Conservation (phyloP, 108 stramenopile species). For the Fragilaria radians region DNA sequence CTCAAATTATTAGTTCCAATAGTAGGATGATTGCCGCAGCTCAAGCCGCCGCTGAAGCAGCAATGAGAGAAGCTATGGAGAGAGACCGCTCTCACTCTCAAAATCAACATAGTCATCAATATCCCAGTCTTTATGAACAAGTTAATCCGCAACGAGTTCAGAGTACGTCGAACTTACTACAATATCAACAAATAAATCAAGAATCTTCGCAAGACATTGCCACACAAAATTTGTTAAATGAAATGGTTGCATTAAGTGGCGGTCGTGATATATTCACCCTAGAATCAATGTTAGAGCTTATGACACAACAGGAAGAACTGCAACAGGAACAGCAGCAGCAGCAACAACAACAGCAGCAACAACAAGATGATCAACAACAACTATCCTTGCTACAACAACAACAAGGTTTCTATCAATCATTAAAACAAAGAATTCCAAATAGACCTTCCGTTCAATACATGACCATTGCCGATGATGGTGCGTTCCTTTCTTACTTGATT, state of each 20-base stretch:
- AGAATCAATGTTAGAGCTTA: constrained; percentile 19
- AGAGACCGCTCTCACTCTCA: neutral
- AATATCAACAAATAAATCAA: neutral
- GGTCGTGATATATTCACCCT: constrained; percentile 5
- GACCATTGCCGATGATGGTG: constrained; percentile 86
- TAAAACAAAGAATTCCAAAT: too few species aligned
- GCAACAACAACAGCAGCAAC: neutral
- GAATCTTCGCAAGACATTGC: neutral
- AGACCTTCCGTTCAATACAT: constrained; percentile 52
- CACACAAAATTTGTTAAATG: neutral
- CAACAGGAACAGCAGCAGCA: neutral
- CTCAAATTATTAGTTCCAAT: constrained; percentile 5
- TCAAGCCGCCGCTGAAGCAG: constrained; percentile 44
- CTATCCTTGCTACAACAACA: too few species aligned
- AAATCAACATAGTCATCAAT: constrained; percentile 4
- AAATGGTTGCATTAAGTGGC: neutral
- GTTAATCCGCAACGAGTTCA: constrained; percentile 11
- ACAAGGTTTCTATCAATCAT: too few species aligned
- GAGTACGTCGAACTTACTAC: neutral
- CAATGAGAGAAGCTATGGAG: constrained; percentile 30
- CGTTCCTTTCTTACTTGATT: constrained; percentile 10
- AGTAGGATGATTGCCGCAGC: constrained; percentile 58
- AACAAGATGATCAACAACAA: too few species aligned
- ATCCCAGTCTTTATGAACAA: constrained; percentile 15
- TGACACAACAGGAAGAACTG: neutral